Percentiles rank a stretch among this genome's conserved stretches.
These are phyloP conservation scores for Zygosaccharomyces gambellarensis DNA, from an alignment of 805 yeast genomes.

Conservation along the genomic window DNA sequence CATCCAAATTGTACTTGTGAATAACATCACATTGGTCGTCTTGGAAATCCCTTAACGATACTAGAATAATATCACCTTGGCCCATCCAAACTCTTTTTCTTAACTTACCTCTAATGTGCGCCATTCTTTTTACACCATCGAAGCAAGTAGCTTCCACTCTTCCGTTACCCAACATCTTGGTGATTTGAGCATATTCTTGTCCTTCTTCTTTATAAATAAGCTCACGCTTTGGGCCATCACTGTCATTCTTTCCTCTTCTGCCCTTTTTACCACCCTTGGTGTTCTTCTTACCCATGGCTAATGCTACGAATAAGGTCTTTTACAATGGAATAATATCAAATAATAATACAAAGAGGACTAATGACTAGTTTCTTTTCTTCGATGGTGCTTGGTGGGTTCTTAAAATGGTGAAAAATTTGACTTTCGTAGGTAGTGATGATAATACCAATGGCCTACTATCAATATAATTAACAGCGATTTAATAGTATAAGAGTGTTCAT, in stretches of 20 bases:
- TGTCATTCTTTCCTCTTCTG: constrained; percentile 97
- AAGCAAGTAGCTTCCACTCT: constrained; percentile 93
- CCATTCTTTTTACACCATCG: constrained; percentile 90
- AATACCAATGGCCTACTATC: neutral
- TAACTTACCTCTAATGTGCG: constrained; percentile 97
- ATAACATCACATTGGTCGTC: constrained; percentile 98
- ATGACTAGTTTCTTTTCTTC: neutral
- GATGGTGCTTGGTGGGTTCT: neutral
- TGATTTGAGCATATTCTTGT: constrained; percentile 97
- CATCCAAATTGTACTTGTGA: constrained; percentile 94
- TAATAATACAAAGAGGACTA: neutral
- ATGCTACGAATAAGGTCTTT: neutral
- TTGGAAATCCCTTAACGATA: constrained; percentile 96
- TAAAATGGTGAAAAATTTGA: constrained; percentile 3
- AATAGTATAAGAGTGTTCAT: neutral
- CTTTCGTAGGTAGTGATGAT: neutral
- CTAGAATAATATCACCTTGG: constrained; percentile 95
- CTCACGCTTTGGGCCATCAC: constrained; percentile 89
- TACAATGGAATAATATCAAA: neutral
- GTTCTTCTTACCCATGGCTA: constrained; percentile 36
- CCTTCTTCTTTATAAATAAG: constrained; percentile 88
- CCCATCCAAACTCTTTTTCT: constrained; percentile 99
- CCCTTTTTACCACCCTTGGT: constrained; percentile 80
- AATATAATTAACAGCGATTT: too few relatives aligned
- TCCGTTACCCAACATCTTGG: constrained; percentile 98